These are phyloP conservation scores for Rhodosporidiobolus odoratus DNA, from an alignment of 768 basidiomycete species.

Conservation along the genomic window DNA sequence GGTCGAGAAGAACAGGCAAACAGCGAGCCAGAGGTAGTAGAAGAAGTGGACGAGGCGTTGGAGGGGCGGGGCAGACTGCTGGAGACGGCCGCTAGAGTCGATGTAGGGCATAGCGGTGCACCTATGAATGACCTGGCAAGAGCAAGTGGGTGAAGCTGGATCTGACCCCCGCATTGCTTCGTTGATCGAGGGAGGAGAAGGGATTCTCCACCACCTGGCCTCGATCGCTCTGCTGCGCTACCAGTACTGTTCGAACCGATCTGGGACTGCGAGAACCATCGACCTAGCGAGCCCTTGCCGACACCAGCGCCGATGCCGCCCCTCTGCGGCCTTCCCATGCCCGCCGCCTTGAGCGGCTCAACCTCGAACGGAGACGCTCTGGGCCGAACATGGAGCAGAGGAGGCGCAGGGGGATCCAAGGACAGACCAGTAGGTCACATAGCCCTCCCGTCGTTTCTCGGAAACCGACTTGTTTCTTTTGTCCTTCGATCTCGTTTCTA, in stretches of 20 bases:
- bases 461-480: not conserved
- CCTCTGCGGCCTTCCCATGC: not conserved
- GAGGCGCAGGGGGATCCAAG: not conserved
- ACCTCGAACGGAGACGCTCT: not conserved
- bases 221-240: not conserved
- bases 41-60: not conserved
- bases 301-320: not conserved
- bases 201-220: not conserved
- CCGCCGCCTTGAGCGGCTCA: not conserved
- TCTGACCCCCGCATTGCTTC: not conserved
- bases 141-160: not conserved
- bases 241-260: not conserved
- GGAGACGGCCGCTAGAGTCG: not conserved
- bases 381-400: not conserved
- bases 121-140: not conserved
- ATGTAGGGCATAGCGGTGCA: conserved; percentile 1
- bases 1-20: conserved; percentile 13
- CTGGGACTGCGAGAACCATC: not conserved
- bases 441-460: not conserved
- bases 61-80: not conserved
- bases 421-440: not conserved
- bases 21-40: conserved; percentile 3
- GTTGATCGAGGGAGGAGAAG: not conserved
- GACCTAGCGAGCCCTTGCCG: not conserved
- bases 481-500: not conserved